These are phyloP conservation scores for Graphilbum sp. DNA, from an alignment of 2,329 filamentous ascomycete species.

Conservation along the genomic window DNA sequence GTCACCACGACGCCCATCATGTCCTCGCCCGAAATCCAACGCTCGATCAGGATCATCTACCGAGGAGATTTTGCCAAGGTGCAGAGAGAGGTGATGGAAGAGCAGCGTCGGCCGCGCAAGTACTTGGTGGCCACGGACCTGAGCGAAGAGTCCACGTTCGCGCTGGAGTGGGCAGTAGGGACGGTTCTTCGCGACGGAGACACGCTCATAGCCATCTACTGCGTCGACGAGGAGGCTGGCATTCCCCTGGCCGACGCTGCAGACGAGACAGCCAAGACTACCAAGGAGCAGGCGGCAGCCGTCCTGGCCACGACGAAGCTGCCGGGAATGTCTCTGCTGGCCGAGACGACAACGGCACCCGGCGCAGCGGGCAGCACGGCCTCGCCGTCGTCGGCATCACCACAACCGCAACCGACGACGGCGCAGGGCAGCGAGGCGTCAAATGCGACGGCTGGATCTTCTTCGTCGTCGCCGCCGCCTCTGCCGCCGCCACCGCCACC, in stretches of 20 bases:
- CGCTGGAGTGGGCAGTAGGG: slow-evolving; percentile 92
- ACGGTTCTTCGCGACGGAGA: slow-evolving; percentile 90
- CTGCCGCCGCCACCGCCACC: slow-evolving; percentile 21
- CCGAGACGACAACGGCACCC: slow-evolving; percentile 4
- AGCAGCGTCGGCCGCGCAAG: slow-evolving; percentile 63
- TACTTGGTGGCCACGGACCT: slow-evolving; percentile 94
- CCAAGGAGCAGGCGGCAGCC: slow-evolving; percentile 58
- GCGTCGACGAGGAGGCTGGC: slow-evolving; percentile 71
- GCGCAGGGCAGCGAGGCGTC: slow-evolving; percentile 18
- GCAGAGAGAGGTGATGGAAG: slow-evolving; percentile 54
- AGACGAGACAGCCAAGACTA: slow-evolving; percentile 58
- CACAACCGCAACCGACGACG: slow-evolving; percentile 18
- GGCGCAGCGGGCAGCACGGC: not conserved
- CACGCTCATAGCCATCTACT: slow-evolving; percentile 84
- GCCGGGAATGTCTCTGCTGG: slow-evolving; percentile 10
- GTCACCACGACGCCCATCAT: slow-evolving; percentile 69
- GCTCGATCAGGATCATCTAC: slow-evolving; percentile 77
- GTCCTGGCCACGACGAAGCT: slow-evolving; percentile 44
- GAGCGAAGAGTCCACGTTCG: slow-evolving; percentile 86
- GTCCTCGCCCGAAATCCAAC: slow-evolving; percentile 57
- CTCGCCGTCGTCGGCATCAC: slow-evolving; percentile 7
- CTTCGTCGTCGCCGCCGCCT: slow-evolving; percentile 1
- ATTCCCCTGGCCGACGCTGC: slow-evolving; percentile 24
- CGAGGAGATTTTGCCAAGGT: slow-evolving; percentile 71
- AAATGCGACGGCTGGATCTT: slow-evolving; percentile 14